A percentile compares a stretch with the other conserved stretches of the same genome.
phyloP scores from a whole-genome alignment of 805 yeast species.

The Ogataea nonfermentans region DNA sequence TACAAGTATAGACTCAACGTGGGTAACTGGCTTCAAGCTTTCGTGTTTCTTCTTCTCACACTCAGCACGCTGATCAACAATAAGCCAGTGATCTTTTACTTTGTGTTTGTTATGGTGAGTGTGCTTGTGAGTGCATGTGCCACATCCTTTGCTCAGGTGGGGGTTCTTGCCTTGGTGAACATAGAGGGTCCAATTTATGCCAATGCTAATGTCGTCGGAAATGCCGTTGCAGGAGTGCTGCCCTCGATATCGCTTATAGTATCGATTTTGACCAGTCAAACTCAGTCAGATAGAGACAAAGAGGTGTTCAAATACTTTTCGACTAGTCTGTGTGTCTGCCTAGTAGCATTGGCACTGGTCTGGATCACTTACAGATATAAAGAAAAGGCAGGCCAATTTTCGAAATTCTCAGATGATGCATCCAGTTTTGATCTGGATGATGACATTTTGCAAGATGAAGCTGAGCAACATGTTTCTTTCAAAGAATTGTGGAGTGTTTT shows the following conservation, averaged over 20 bases:
- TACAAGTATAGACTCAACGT: constrained; percentile 53
- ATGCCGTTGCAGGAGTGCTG: constrained; percentile 89
- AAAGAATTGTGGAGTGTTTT: constrained; percentile 58
- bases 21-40: constrained; percentile 60
- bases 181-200: constrained; percentile 73
- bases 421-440: constrained; percentile 1
- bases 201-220: constrained; percentile 92
- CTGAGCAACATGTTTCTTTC: constrained; percentile 53
- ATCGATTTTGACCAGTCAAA: constrained; percentile 39
- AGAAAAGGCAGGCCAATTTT: constrained; percentile 9
- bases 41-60: constrained; percentile 58
- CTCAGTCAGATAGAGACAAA: constrained; percentile 21
- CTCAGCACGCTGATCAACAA: constrained; percentile 40
- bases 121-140: constrained; percentile 70
- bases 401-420: constrained; percentile 3
- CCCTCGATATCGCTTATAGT: constrained; percentile 72
- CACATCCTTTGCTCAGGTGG: constrained; percentile 83
- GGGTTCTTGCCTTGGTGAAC: constrained; percentile 83
- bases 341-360: constrained; percentile 20
- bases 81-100: constrained; percentile 41
- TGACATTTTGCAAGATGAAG: constrained; percentile 7
- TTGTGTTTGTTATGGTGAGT: constrained; percentile 54
- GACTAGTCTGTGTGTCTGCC: constrained; percentile 27
- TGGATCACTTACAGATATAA: constrained; percentile 25
- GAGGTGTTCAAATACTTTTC: constrained; percentile 39